phyloP scores from a whole-genome alignment of 169 alveolate species.

The Eimeria necatrix region DNA sequence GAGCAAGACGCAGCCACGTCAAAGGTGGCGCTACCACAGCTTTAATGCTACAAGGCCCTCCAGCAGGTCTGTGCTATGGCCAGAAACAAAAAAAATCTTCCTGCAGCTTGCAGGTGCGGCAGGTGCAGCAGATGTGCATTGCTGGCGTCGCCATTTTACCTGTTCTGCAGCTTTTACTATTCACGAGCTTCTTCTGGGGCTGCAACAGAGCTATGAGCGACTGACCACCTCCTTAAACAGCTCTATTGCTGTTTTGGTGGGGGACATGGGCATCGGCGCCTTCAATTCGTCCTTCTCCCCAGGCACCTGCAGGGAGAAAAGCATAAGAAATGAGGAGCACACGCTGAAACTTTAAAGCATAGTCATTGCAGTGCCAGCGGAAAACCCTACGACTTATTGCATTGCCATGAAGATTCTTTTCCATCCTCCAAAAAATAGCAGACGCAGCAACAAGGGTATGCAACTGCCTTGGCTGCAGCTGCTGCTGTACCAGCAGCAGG shows the following conservation, averaged over 20 bases:
- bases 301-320: not conserved
- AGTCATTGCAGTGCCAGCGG: not conserved
- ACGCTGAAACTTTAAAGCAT: not conserved
- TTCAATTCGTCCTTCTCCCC: not conserved
- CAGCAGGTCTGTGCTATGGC: no score
- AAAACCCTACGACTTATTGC: no score
- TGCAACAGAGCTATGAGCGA: not conserved
- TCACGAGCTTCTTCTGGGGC: not conserved
- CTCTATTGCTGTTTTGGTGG: slow-evolving; percentile 3
- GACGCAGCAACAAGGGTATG: not conserved
- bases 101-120: no score
- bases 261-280: not conserved
- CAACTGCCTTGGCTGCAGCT: not conserved
- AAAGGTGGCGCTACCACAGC: no score
- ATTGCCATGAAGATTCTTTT: no score
- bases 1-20: no score
- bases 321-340: not conserved
- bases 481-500: slow-evolving; percentile 7
- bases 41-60: no score
- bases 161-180: no score
- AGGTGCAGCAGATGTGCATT: no score
- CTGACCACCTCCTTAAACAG: slow-evolving; percentile 1
- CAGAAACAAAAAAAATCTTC: no score
- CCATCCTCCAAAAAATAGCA: no score
- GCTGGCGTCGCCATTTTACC: no score